Base-by-base conservation (phyloP, 768 basidiomycete genomes). In the Sporobolomyces roseus region DNA sequence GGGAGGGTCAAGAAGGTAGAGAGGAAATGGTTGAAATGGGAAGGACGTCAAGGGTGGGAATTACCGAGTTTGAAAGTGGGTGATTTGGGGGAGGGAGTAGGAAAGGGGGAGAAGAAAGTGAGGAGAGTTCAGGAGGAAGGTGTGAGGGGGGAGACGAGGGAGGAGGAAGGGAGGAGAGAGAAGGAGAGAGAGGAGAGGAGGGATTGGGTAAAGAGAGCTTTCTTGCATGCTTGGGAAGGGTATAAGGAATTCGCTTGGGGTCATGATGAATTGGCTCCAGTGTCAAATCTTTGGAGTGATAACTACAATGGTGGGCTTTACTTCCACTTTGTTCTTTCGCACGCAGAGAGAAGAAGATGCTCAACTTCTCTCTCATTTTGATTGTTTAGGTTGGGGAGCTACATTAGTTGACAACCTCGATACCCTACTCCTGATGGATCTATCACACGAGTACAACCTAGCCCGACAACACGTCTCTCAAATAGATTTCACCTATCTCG, bases 151-250 rank as follows among this genome's bases (percentile, higher is more conserved):
- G 76, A 77, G 62, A 71, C 52, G 16, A 46, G 33, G 35, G 73
- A 75, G 48, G 73, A 70, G 48, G 74, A 70, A 41, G 65, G 48
- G 38, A 74, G 74, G n/a, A 48, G 66, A 27, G 63, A 78, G 52
- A 72, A 43, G 56, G 38, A 60, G 53, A 36, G 74, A 38, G 73
- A 75, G 41, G 66, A 76, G 56, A 69, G 79, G 46, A 73, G 70
- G 23, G 77, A 79, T 43, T 78, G 78, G 65, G 73, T 75, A 38
- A 72, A 73, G 68, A 66, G 69, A 38, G 77, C 74, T 14, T 76
- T 76, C 43, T 36, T 74, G 61, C 68, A 72, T 33, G 70, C 74
- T 0, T 78, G 77, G 77, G 66, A 70, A 38, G 73, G 73, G 8
- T 75, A 76, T 64, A 68, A 73, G 52, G 30, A 41, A 52, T 14